phyloP scores from a whole-genome alignment of 768 basidiomycete species.

The Boletus edulis region DNA sequence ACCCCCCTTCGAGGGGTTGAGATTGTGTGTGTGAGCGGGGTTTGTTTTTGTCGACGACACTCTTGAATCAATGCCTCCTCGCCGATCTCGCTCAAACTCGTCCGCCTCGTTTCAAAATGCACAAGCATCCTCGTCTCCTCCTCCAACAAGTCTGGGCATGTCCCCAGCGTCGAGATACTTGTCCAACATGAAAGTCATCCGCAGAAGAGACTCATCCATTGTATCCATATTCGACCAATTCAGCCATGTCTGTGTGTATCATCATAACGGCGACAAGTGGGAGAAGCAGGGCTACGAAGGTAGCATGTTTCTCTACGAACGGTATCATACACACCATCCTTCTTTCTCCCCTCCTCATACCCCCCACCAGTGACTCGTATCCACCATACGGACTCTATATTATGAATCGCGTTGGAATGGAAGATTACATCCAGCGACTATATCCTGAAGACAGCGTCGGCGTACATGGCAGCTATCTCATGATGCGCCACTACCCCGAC shows the following conservation, averaged over 20 bases:
- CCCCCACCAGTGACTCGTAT: slow-evolving; percentile 55
- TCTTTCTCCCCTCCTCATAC: slow-evolving; percentile 4
- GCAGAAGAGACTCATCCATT: slow-evolving; percentile 77
- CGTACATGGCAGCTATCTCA: slow-evolving; percentile 60
- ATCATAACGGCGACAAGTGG: slow-evolving; percentile 74
- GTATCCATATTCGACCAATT: slow-evolving; percentile 82
- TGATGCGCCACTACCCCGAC: slow-evolving; percentile 72
- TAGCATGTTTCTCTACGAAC: slow-evolving; percentile 87
- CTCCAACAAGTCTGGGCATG: slow-evolving; percentile 42
- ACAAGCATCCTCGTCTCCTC: neutral
- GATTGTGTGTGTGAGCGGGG: neutral
- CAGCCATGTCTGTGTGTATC: slow-evolving; percentile 82
- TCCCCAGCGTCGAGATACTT: slow-evolving; percentile 64
- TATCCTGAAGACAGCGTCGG: slow-evolving; percentile 76
- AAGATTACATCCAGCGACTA: slow-evolving; percentile 72
- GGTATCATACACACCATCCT: slow-evolving; percentile 38
- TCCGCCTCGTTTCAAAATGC: slow-evolving; percentile 19
- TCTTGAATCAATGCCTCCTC: slow-evolving; percentile 12
- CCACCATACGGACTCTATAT: slow-evolving; percentile 86
- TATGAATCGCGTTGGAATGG: slow-evolving; percentile 76
- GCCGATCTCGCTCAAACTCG: slow-evolving; percentile 32
- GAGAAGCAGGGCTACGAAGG: slow-evolving; percentile 82
- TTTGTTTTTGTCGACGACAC: neutral
- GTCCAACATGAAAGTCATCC: slow-evolving; percentile 78
- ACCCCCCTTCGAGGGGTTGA: slow-evolving; percentile 21